phyloP scores from a whole-genome alignment of 306 rosid species.

The Vicia sativa region DNA sequence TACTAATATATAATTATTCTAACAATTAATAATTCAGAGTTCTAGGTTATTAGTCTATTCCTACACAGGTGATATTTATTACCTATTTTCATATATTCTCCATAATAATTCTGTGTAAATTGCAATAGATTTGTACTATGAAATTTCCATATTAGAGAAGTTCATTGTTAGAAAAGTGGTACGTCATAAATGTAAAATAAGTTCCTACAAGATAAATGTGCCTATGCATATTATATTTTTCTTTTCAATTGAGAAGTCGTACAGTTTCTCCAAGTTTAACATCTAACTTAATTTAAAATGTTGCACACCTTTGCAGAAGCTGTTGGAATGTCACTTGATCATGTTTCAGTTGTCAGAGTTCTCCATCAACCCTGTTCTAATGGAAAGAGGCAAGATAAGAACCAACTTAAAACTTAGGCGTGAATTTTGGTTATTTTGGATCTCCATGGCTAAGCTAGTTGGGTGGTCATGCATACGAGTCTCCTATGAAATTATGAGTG shows the following conservation, averaged over 20 bases:
- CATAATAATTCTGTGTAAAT: neutral
- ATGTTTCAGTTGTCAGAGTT: constrained; percentile 75
- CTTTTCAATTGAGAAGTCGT: neutral
- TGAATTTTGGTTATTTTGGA: constrained; percentile 34
- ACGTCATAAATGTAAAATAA: constrained; percentile 21
- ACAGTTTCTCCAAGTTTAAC: constrained; percentile 25
- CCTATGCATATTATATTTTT: constrained; percentile 20
- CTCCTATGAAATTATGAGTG: constrained; percentile 15
- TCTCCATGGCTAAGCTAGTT: constrained; percentile 34
- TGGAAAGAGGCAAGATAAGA: constrained; percentile 75
- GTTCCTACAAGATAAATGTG: constrained; percentile 2
- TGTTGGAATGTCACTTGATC: constrained; percentile 72
- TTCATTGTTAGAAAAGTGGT: constrained; percentile 16
- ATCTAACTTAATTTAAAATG: constrained; percentile 33
- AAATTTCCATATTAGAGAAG: constrained; percentile 11
- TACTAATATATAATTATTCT: neutral
- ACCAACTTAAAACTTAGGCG: constrained; percentile 27
- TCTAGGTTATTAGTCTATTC: constrained; percentile 16
- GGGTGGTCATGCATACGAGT: constrained; percentile 2
- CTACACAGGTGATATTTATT: constrained; percentile 8
- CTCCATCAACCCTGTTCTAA: constrained; percentile 75
- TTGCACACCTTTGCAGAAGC: constrained; percentile 59
- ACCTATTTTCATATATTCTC: constrained; percentile 13
- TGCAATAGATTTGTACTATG: constrained; percentile 20
- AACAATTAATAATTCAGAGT: constrained; percentile 8